phyloP scores from a whole-genome alignment of 2,329 filamentous ascomycete genomes.

The Stachybotrys chlorohalonatus region DNA sequence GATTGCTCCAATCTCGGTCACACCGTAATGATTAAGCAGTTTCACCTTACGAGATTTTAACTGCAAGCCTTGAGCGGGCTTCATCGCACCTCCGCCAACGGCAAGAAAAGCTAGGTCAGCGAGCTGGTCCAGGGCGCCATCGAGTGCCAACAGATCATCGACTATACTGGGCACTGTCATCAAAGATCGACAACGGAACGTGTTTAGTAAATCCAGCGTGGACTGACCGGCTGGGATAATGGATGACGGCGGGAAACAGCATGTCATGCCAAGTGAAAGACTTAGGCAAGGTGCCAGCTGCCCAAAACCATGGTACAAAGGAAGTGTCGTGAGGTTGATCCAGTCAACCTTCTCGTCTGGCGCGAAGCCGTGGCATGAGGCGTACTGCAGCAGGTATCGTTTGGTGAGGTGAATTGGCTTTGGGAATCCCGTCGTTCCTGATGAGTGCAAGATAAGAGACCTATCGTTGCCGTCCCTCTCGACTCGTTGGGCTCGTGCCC shows the following conservation, averaged over 20 bases:
- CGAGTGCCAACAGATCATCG: constrained; percentile 14
- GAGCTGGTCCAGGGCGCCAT: constrained; percentile 5
- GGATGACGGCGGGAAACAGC: constrained; percentile 14
- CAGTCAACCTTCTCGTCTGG: constrained; percentile 5
- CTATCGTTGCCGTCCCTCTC: constrained; percentile 7
- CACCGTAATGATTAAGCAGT: constrained; percentile 23
- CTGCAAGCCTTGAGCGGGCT: constrained; percentile 7
- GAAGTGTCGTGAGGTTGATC: constrained; percentile 19
- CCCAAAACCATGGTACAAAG: constrained; percentile 22
- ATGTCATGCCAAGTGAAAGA: constrained; percentile 15
- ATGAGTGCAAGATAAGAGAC: constrained; percentile 20
- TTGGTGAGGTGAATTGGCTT: constrained; percentile 22
- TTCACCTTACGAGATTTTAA: constrained; percentile 11
- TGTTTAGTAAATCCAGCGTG: constrained; percentile 10
- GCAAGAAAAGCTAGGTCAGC: constrained; percentile 16
- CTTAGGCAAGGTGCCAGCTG: constrained; percentile 16
- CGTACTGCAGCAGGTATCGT: constrained; percentile 16
- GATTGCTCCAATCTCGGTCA: constrained; percentile 22
- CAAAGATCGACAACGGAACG: constrained; percentile 10
- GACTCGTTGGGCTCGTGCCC: background rate
- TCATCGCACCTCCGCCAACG: constrained; percentile 18
- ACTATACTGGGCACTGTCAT: constrained; percentile 24
- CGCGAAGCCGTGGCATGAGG: constrained; percentile 16
- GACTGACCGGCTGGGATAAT: constrained; percentile 12
- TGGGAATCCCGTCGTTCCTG: constrained; percentile 22